These are phyloP conservation scores for Hypomyces rosellus DNA, from an alignment of 2,329 filamentous ascomycete genomes.

Conservation along the genomic window DNA sequence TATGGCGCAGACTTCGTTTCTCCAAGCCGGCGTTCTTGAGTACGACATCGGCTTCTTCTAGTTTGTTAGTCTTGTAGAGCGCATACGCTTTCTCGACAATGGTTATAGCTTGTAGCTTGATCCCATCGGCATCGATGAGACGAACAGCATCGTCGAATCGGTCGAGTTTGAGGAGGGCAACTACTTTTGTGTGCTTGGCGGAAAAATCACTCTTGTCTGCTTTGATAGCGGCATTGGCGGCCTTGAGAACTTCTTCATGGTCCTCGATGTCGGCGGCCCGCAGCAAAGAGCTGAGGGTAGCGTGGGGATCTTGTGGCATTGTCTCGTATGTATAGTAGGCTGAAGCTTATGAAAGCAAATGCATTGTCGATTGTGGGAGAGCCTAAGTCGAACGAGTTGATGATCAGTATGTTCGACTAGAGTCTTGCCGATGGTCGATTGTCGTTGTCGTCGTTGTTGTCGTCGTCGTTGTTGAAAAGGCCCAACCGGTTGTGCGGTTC, in stretches of 20 bases:
- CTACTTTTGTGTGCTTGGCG: slow-evolving; percentile 62
- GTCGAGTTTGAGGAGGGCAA: slow-evolving; percentile 75
- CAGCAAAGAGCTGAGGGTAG: slow-evolving; percentile 48
- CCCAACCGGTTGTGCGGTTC: too few relatives aligned
- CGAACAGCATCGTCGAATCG: slow-evolving; percentile 72
- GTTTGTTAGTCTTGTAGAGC: slow-evolving; percentile 71
- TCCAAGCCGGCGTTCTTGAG: slow-evolving; percentile 28
- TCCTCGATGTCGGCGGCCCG: slow-evolving; percentile 55
- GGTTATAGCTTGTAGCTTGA: slow-evolving; percentile 54
- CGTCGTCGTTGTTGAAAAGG: too few relatives aligned
- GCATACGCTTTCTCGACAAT: slow-evolving; percentile 70
- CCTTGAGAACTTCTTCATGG: slow-evolving; percentile 65
- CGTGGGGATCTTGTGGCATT: slow-evolving; percentile 42
- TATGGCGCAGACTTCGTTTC: slow-evolving; percentile 40
- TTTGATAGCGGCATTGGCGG: slow-evolving; percentile 55
- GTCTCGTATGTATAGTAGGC: slow-evolving; percentile 7
- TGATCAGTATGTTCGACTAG: background rate
- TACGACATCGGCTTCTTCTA: slow-evolving; percentile 54
- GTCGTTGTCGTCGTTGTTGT: too few relatives aligned
- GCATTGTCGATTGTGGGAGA: slow-evolving; percentile 11
- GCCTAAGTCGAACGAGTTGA: slow-evolving; percentile 2
- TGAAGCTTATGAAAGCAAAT: slow-evolving; percentile 1
- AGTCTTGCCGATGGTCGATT: background rate
- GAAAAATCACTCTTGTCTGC: slow-evolving; percentile 51
- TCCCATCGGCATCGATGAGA: slow-evolving; percentile 57